Base-by-base conservation (phyloP, 352 stramenopile species). In the Pseudoperonospora humuli region DNA sequence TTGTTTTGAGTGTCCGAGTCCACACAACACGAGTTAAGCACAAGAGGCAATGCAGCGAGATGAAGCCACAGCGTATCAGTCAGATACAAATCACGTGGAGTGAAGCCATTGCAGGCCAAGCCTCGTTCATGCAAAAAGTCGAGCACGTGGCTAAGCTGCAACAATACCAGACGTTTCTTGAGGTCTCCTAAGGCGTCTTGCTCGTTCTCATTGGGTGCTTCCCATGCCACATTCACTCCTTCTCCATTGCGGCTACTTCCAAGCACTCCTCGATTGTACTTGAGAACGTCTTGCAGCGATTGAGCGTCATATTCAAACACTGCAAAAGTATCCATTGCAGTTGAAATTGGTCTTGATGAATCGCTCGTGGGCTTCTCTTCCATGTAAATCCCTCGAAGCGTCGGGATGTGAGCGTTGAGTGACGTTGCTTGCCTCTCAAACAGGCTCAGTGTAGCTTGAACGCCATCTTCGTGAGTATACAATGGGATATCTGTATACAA, bases 251-350 rank as follows among this genome's bases (percentile, higher is more conserved):
- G 5, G 15, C 42, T 59, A 7, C 65, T 61, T 25, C 83, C 54
- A 8, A 89, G 46, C 21, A 84, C 44, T 11, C 65, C 59, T 7
- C 52, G 66, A 51, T 89, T 88, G 44, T 84, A 86, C 45, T 79
- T 82, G 34, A 86, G 61, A 25, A 89, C 64, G 24, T 84, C 73
- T 13, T 75, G 70, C 5, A 89, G 43, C n/a, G 75, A 76, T 35
- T 84, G 64, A 3, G 59, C 35, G 32, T 84, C 60, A 46, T 89
- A 86, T 20, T 86, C 76, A 27, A 84, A 77, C 11, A 92, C 59
- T 1, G 63, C 69, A 23, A 86, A 57, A 38, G 52, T 46, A 39
- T 23, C 27, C 20, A 17, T 52, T 46, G 37, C 58, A 26, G 43
- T 46, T 52, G 39, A 52, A 52, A 18, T 38, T 15, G 31, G 8